These are phyloP conservation scores for Erysimum cheiranthoides DNA, from an alignment of 345 rosid genomes.

Conservation along the genomic window DNA sequence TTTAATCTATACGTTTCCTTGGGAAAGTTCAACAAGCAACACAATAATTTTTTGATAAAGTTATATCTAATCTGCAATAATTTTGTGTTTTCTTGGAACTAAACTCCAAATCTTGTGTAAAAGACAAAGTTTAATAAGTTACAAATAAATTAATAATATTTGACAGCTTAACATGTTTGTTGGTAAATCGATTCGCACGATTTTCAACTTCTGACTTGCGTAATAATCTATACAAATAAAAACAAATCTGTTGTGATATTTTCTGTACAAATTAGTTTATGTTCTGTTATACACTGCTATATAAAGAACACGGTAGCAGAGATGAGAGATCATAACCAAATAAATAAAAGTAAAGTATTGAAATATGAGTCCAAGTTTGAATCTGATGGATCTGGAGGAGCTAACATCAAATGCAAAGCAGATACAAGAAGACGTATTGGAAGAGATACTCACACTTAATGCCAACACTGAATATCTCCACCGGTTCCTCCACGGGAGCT, in stretches of 20 bases:
- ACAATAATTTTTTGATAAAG: too few species aligned
- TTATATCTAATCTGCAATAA: too few species aligned
- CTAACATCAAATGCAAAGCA: constrained; percentile 6
- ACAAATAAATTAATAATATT: background rate
- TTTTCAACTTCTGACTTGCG: background rate
- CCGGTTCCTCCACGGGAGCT: constrained; percentile 41
- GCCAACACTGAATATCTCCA: constrained; percentile 57
- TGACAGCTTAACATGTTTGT: background rate
- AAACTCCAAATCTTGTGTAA: too few species aligned
- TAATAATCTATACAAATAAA: background rate
- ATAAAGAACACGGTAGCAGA: background rate
- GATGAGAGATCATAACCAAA: background rate
- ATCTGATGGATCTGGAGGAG: constrained; percentile 11
- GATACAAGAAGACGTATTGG: constrained; percentile 51
- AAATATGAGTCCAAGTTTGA: background rate
- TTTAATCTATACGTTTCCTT: too few species aligned
- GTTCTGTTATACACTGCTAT: background rate
- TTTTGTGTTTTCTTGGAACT: too few species aligned
- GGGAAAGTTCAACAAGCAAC: too few species aligned
- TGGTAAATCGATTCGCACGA: background rate
- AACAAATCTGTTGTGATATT: background rate
- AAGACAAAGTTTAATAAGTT: too few species aligned
- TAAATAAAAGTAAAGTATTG: background rate
- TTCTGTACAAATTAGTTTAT: background rate
- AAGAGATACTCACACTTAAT: constrained; percentile 54